Evolutionary conservation across 1,139 yeast species (phyloP).

Genomic region (Blastobotrys petasosporus): DNA sequence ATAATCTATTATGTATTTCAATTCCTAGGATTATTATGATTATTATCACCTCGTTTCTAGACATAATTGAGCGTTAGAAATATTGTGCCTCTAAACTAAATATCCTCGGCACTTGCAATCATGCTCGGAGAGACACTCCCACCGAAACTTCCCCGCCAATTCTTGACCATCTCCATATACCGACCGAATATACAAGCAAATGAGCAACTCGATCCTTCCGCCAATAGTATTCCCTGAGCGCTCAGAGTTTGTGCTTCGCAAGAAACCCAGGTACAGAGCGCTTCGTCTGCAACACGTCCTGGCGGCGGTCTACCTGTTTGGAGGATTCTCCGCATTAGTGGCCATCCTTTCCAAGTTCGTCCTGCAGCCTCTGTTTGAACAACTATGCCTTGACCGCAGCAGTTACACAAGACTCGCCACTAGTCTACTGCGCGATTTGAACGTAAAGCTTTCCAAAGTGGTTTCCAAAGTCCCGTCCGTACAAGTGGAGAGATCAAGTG

Average conservation of each 20-base stretch:
- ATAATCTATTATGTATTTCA: too few species aligned
- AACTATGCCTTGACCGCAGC: slow-evolving; percentile 33
- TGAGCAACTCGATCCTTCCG: slow-evolving; percentile 1
- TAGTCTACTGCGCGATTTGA: slow-evolving; percentile 19
- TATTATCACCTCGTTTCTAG: too few species aligned
- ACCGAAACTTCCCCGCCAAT: too few species aligned
- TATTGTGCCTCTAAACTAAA: too few species aligned
- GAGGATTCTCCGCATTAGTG: slow-evolving; percentile 31
- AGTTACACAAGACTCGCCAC: slow-evolving; percentile 27
- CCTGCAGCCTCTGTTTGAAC: slow-evolving; percentile 31
- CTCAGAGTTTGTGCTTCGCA: slow-evolving; percentile 16
- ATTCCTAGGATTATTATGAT: too few species aligned
- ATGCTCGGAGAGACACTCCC: background rate
- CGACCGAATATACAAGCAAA: too few species aligned
- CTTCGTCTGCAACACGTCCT: slow-evolving; percentile 26
- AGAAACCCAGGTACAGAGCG: slow-evolving; percentile 14
- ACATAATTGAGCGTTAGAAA: too few species aligned
- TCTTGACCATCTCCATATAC: too few species aligned
- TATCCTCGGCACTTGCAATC: background rate
- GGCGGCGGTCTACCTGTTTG: slow-evolving; percentile 31
- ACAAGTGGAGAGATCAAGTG: slow-evolving; percentile 15
- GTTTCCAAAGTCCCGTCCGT: slow-evolving; percentile 24
- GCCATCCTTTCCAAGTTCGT: slow-evolving; percentile 32
- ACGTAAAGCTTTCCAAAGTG: slow-evolving; percentile 19
- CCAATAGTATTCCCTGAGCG: slow-evolving; percentile 24